These are phyloP conservation scores for Petunia hybrid DNA, from an alignment of 305 asterid genomes.

Conservation along the genomic window DNA sequence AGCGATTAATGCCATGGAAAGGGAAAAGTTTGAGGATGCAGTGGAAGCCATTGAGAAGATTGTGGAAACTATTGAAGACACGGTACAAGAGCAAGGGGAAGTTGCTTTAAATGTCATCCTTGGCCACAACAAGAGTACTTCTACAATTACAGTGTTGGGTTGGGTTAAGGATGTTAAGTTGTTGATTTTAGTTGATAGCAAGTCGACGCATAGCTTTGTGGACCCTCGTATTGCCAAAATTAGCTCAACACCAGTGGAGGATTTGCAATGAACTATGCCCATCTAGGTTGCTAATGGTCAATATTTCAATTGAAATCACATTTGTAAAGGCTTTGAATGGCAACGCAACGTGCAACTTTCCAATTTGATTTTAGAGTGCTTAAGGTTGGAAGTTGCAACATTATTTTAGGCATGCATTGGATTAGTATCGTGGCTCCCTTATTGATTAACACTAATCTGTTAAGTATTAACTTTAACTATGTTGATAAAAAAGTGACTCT, in stretches of 20 bases:
- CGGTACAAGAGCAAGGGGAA: neutral
- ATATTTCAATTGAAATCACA: too few species aligned
- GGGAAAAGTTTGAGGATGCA: neutral
- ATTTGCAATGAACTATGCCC: too few species aligned
- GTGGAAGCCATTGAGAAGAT: neutral
- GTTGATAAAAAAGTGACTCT: too few species aligned
- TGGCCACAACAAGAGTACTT: neutral
- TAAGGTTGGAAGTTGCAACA: neutral
- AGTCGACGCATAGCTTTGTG: too few species aligned
- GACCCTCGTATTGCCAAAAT: too few species aligned
- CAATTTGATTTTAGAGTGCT: neutral
- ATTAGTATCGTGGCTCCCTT: neutral
- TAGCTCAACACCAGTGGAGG: neutral
- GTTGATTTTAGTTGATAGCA: neutral
- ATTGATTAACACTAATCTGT: neutral
- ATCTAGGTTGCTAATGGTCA: neutral
- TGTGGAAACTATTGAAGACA: neutral
- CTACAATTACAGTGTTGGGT: neutral
- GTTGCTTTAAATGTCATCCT: neutral
- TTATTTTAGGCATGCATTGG: neutral
- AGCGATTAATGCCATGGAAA: neutral
- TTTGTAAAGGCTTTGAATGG: neutral
- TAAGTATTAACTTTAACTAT: too few species aligned
- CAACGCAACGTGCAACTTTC: neutral
- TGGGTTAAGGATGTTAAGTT: too few species aligned